phyloP scores from a whole-genome alignment of 2,329 filamentous ascomycete species.

The Pseudogymnoascus sp. region DNA sequence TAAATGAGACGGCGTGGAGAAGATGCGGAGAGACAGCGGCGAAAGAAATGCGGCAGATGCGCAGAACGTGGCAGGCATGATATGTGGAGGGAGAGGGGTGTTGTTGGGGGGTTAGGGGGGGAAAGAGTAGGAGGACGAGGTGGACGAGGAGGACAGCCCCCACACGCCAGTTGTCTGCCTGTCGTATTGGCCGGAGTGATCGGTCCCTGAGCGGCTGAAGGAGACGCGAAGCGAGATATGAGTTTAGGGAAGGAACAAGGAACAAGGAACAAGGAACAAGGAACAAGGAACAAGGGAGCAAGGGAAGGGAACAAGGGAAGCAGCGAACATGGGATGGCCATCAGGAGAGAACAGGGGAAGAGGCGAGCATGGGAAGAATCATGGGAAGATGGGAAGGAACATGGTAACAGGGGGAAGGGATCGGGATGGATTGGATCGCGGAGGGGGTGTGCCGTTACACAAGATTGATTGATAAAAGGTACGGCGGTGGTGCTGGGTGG shows the following conservation, averaged over 20 bases:
- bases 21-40: neutral
- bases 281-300: neutral
- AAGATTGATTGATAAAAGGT: neutral
- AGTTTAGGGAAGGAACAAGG: neutral
- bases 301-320: neutral
- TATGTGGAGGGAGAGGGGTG: neutral
- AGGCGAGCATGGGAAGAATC: neutral
- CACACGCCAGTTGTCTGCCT: neutral
- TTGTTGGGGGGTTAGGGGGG: neutral
- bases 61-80: neutral
- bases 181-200: neutral
- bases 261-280: neutral
- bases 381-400: neutral
- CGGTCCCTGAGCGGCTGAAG: neutral
- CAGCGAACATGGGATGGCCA: neutral
- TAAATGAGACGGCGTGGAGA: constrained; percentile 1
- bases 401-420: neutral
- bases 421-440: neutral
- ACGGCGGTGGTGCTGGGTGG: neutral
- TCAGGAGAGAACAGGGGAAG: neutral
- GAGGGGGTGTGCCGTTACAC: neutral
- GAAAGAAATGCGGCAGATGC: neutral
- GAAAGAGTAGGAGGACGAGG: neutral
- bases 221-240: neutral
- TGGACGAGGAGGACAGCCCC: neutral